These are phyloP conservation scores for Chrysanthemum makinoi DNA, from an alignment of 129 eudicot genomes.

Conservation along the genomic window DNA sequence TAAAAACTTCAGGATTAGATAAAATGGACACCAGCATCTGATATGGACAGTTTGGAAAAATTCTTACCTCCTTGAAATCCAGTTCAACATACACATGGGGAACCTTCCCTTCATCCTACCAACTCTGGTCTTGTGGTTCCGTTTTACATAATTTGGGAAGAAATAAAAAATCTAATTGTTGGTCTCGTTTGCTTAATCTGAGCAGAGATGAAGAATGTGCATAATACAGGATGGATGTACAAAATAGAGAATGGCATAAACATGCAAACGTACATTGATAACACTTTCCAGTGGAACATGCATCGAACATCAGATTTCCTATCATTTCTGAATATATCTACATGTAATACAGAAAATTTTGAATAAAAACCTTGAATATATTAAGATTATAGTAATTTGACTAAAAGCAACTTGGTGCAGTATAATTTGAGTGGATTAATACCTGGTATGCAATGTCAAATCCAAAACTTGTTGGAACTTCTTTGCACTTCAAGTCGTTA, in stretches of 20 bases:
- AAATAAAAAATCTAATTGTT: too few relatives aligned
- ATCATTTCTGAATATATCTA: conserved; percentile 96
- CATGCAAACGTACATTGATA: conserved; percentile 71
- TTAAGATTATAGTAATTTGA: not conserved
- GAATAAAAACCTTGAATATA: not conserved
- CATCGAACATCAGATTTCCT: conserved; percentile 95
- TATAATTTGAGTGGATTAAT: conserved; percentile 9
- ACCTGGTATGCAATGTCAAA: conserved; percentile 99
- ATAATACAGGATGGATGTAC: too few relatives aligned
- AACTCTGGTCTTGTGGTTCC: too few relatives aligned
- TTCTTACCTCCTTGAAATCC: conserved; percentile 85
- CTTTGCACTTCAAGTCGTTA: conserved; percentile 79
- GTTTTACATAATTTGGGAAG: too few relatives aligned
- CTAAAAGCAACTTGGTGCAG: not conserved
- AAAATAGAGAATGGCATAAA: too few relatives aligned
- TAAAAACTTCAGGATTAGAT: not conserved
- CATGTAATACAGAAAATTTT: not conserved
- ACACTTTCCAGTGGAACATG: conserved; percentile 96
- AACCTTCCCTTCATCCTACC: conserved; percentile 90
- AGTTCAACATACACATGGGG: conserved; percentile 91
- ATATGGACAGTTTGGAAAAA: not conserved
- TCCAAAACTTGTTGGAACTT: conserved; percentile 94
- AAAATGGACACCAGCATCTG: not conserved
- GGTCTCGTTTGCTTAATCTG: too few relatives aligned
- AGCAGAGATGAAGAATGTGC: too few relatives aligned